phyloP scores from a whole-genome alignment of 148 eudicot genomes.

The Hydrangea macrophylla region DNA sequence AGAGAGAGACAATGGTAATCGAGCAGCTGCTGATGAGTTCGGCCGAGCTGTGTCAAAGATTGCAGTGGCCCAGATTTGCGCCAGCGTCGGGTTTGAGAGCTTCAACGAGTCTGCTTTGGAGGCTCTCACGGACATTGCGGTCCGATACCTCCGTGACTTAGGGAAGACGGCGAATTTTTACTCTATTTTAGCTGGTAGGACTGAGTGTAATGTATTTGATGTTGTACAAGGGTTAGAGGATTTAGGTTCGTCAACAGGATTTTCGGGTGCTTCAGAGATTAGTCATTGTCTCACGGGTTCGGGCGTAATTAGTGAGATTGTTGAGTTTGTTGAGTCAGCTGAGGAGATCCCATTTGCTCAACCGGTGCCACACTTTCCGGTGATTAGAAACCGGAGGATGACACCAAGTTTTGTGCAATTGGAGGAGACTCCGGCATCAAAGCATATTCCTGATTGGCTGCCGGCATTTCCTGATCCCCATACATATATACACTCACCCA shows the following conservation, averaged over 20 bases:
- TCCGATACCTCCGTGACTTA: conserved; percentile 57
- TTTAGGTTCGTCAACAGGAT: conserved; percentile 37
- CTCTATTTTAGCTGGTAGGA: conserved; percentile 76
- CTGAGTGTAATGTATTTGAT: conserved; percentile 75
- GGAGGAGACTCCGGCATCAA: conserved; percentile 49
- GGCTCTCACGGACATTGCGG: conserved; percentile 52
- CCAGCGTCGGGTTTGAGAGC: conserved; percentile 59
- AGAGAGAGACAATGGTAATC: conserved; percentile 18
- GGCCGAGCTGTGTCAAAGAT: conserved; percentile 52
- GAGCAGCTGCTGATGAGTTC: conserved; percentile 43
- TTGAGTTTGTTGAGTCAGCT: conserved; percentile 41
- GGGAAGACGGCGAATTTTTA: conserved; percentile 60
- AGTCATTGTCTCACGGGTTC: conserved; percentile 30
- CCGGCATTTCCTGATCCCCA: conserved; percentile 89
- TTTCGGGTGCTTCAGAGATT: conserved; percentile 35
- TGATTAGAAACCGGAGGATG: conserved; percentile 17
- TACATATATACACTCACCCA: conserved; percentile 54
- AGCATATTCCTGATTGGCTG: conserved; percentile 77
- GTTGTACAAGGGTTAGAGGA: conserved; percentile 65
- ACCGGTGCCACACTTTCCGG: conserved; percentile 67
- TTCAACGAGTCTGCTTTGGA: conserved; percentile 62
- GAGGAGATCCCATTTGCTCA: conserved; percentile 74
- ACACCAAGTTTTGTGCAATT: conserved; percentile 61
- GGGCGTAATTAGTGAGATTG: conserved; percentile 45
- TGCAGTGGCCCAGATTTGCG: conserved; percentile 79